A percentile compares a stretch with the other conserved stretches of the same genome.
Conservation (phyloP, 1,139 yeast genomes). For the Yamadazyma trypodendri region DNA sequence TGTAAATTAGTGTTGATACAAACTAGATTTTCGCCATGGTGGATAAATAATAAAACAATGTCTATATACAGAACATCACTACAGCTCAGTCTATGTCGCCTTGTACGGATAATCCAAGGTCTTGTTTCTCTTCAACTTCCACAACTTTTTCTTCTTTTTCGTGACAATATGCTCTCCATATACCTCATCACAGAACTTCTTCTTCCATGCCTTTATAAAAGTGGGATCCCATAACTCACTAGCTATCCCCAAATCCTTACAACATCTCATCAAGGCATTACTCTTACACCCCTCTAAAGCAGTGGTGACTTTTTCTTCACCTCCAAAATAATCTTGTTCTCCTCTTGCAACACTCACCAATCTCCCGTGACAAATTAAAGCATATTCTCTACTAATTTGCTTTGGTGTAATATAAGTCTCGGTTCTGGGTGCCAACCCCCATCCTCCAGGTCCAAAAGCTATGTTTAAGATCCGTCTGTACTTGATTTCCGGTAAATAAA, state of each 20-base stretch:
- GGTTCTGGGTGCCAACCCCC: conserved; percentile 96
- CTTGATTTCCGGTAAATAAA: conserved; percentile 91
- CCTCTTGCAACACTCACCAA: conserved; percentile 92
- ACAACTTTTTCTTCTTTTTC: conserved; percentile 81
- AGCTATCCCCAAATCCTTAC: conserved; percentile 95
- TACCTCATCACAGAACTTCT: conserved; percentile 72
- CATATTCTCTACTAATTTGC: conserved; percentile 81
- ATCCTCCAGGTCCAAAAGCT: conserved; percentile 98
- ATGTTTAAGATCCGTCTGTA: conserved; percentile 83
- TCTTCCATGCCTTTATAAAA: conserved; percentile 79
- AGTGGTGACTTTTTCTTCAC: conserved; percentile 83
- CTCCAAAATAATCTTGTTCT: conserved; percentile 87
- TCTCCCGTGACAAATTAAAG: conserved; percentile 81
- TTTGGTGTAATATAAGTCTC: conserved; percentile 70
- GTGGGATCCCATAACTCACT: conserved; percentile 97
- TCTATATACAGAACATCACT: neutral
- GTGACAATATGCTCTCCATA: conserved; percentile 83
- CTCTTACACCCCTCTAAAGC: conserved; percentile 97
- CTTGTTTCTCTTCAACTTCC: conserved; percentile 82
- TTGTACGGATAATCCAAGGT: conserved; percentile 81
- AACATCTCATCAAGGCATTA: conserved; percentile 95
- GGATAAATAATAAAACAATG: no score
- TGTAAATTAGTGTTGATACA: no score
- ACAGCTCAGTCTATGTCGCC: conserved; percentile 2
- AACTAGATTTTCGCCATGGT: no score